Evolutionary conservation across 2,329 filamentous ascomycete species (phyloP).

Genomic region (Verticillium isaacii): DNA sequence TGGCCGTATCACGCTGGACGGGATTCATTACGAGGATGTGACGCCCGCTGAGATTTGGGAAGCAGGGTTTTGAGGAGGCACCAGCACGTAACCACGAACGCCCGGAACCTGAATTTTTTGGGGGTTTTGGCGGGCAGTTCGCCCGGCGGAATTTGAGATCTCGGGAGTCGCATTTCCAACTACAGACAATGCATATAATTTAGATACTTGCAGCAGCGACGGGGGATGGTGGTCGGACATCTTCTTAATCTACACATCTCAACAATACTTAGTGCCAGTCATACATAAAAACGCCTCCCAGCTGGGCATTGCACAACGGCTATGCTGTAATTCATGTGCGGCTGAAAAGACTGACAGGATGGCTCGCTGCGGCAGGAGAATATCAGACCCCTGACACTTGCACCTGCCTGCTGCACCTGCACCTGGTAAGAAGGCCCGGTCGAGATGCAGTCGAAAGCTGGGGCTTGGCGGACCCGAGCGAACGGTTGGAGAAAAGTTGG

Average conservation of each 20-base stretch:
- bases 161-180: no score
- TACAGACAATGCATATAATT: not conserved
- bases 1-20: constrained; percentile 12
- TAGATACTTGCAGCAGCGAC: not conserved
- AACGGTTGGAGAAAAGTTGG: constrained; percentile 4
- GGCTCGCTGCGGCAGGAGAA: no score
- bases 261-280: no score
- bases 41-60: not conserved
- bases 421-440: not conserved
- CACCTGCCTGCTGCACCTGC: no score
- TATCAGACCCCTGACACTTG: no score
- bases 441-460: not conserved
- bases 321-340: no score
- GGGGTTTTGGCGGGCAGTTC: not conserved
- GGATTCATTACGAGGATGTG: not conserved
- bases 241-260: no score
- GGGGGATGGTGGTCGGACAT: no score
- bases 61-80: not conserved
- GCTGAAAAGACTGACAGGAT: no score
- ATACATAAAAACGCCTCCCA: no score
- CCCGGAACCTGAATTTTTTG: not conserved
- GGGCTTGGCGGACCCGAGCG: not conserved
- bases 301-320: no score
- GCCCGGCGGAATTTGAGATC: not conserved
- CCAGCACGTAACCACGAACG: not conserved